phyloP scores from a whole-genome alignment of 805 yeast genomes.

The Candida patagonica region DNA sequence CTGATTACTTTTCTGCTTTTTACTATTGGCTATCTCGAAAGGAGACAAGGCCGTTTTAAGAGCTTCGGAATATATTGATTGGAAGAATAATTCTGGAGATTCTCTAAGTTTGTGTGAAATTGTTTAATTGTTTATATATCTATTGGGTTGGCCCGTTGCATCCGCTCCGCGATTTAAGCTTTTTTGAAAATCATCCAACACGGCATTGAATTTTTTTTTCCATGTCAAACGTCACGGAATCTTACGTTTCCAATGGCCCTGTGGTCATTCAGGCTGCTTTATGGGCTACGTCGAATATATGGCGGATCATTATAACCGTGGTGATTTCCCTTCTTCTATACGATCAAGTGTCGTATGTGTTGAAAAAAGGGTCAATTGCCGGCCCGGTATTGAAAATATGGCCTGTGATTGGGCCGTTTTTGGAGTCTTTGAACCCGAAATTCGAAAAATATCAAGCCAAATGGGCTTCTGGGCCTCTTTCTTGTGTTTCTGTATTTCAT shows the following conservation, averaged over 20 bases:
- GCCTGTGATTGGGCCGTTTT: constrained; percentile 95
- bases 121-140: background rate
- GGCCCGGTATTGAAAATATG: constrained; percentile 84
- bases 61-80: background rate
- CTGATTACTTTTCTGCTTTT: too few relatives aligned
- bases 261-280: background rate
- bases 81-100: background rate
- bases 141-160: background rate
- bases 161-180: too few relatives aligned
- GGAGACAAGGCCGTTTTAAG: too few relatives aligned
- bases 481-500: constrained; percentile 97
- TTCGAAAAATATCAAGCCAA: constrained; percentile 87
- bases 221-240: background rate
- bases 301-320: constrained; percentile 16
- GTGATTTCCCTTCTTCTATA: constrained; percentile 21
- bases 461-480: constrained; percentile 90
- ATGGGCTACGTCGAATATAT: constrained; percentile 3
- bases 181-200: too few relatives aligned
- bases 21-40: too few relatives aligned
- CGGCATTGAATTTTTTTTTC: too few relatives aligned
- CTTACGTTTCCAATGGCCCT: background rate
- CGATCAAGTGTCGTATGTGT: constrained; percentile 55
- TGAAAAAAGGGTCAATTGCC: constrained; percentile 77
- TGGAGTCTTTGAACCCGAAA: constrained; percentile 90
- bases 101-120: background rate